phyloP scores from a whole-genome alignment of 129 eudicot genomes.

The Scalesia atractyloides region DNA sequence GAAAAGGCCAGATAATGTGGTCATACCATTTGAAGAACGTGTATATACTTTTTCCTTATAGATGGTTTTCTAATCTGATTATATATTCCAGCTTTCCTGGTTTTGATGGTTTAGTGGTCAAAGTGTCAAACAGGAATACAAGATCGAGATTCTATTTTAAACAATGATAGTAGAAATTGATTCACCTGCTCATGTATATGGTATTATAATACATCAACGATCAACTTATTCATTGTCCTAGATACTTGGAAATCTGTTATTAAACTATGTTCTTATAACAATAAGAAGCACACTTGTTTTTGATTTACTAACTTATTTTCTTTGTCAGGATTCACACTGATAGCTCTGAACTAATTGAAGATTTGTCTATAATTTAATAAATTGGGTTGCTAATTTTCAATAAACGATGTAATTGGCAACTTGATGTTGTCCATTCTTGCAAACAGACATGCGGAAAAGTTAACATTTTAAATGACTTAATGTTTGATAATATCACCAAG shows the following conservation, averaged over 20 bases:
- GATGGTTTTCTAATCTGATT: background rate
- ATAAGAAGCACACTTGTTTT: background rate
- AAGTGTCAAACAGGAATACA: background rate
- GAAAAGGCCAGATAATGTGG: background rate
- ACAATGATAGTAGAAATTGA: background rate
- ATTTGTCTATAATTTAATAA: background rate
- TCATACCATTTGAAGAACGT: background rate
- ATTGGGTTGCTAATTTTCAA: background rate
- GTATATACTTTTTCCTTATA: background rate
- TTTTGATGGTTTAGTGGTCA: background rate
- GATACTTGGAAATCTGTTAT: background rate
- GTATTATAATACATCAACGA: background rate
- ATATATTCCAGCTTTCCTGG: background rate
- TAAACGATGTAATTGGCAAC: background rate
- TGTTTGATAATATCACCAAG: background rate
- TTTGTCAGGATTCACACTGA: background rate
- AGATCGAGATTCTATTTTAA: background rate
- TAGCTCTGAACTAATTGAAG: background rate
- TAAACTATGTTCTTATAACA: background rate
- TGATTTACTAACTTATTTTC: background rate
- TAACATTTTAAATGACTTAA: background rate
- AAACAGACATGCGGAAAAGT: background rate
- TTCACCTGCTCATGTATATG: background rate
- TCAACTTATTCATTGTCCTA: conserved; percentile 1
- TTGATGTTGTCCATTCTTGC: background rate